These are phyloP conservation scores for Gossypioides kirkii DNA, from an alignment of 345 rosid genomes.

Conservation along the genomic window DNA sequence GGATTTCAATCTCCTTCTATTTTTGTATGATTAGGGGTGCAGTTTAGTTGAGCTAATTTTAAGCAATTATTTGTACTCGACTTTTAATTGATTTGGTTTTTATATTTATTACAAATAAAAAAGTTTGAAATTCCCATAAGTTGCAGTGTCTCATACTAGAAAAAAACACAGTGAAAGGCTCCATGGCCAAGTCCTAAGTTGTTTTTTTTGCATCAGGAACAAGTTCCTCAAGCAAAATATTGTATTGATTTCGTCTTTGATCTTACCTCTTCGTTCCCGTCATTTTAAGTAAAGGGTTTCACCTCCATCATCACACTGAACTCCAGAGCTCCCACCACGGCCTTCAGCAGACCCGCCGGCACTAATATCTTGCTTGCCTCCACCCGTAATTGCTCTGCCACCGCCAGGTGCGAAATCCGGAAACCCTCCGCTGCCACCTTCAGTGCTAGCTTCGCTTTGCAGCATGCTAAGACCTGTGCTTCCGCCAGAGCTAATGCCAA, in stretches of 20 bases:
- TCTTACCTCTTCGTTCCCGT: conserved; percentile 48
- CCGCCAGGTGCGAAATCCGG: conserved; percentile 50
- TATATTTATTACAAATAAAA: no score
- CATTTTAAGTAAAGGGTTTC: conserved; percentile 86
- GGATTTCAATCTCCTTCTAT: conserved; percentile 1
- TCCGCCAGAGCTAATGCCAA: conserved; percentile 76
- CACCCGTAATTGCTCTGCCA: conserved; percentile 39
- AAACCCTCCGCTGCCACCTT: conserved; percentile 73
- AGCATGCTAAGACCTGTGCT: conserved; percentile 54
- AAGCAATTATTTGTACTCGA: background rate
- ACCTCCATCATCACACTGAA: conserved; percentile 64
- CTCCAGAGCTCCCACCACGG: conserved; percentile 71
- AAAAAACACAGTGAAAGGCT: conserved; percentile 19
- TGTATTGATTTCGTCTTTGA: background rate
- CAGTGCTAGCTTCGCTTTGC: conserved; percentile 50
- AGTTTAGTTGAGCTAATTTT: background rate
- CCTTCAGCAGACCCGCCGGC: conserved; percentile 53
- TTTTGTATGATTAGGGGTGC: background rate
- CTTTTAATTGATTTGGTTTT: no score
- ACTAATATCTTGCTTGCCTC: conserved; percentile 75
- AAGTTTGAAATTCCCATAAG: conserved; percentile 13
- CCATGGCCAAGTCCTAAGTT: conserved; percentile 11
- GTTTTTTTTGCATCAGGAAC: conserved; percentile 12
- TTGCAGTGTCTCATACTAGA: conserved; percentile 17
- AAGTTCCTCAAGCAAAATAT: conserved; percentile 7